phyloP scores from a whole-genome alignment of 768 basidiomycete species.

The Termitomyces sp. region DNA sequence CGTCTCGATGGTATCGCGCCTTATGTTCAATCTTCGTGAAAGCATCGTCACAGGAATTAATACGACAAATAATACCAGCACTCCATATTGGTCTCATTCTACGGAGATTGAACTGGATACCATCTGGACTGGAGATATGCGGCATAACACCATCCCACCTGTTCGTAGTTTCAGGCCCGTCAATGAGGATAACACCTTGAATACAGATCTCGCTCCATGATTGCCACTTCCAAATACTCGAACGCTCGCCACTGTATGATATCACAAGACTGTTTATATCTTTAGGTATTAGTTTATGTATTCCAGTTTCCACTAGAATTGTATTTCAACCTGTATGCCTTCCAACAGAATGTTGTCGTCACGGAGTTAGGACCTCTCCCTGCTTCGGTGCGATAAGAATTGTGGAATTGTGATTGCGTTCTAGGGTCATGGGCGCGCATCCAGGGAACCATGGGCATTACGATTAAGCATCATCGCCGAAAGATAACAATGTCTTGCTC shows the following conservation, averaged over 20 bases:
- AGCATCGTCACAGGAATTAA: slow-evolving; percentile 30
- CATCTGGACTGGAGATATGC: slow-evolving; percentile 14
- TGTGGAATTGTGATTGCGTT: neutral
- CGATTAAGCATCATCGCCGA: slow-evolving; percentile 51
- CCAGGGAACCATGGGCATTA: too few species aligned
- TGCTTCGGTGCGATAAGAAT: neutral
- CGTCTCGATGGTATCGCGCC: neutral
- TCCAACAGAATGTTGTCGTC: neutral
- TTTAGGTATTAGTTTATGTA: neutral
- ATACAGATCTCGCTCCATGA: neutral
- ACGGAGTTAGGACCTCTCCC: neutral
- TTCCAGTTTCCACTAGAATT: neutral
- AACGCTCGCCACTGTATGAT: neutral
- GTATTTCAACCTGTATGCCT: neutral
- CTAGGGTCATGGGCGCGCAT: neutral
- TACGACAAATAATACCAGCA: slow-evolving; percentile 12
- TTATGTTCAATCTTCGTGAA: slow-evolving; percentile 51
- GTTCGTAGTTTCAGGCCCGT: neutral
- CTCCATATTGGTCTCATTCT: slow-evolving; percentile 9
- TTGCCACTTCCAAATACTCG: too few species aligned
- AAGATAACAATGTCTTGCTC: slow-evolving; percentile 48
- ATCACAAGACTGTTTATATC: neutral
- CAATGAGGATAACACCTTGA: neutral
- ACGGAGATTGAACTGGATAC: slow-evolving; percentile 24
- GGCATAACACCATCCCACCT: neutral